Evolutionary conservation across 2,329 filamentous ascomycete genomes (phyloP).

Genomic region (Arthrocladium fulminans): DNA sequence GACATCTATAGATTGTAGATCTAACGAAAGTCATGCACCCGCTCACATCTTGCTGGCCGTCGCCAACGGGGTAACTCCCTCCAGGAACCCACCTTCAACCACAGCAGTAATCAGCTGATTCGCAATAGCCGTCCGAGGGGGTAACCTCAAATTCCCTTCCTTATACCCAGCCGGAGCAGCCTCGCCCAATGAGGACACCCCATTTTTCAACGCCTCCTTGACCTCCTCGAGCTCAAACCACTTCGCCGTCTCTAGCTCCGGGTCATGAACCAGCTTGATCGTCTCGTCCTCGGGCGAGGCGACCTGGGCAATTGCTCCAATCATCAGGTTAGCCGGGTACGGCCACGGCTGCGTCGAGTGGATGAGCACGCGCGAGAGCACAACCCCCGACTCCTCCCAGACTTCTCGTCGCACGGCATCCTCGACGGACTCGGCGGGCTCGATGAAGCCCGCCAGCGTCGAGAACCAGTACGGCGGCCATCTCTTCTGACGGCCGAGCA

Average conservation of each 20-base stretch:
- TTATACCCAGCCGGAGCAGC: conserved; percentile 57
- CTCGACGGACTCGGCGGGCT: conserved; percentile 76
- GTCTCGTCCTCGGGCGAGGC: conserved; percentile 69
- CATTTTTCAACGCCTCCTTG: conserved; percentile 59
- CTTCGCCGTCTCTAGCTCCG: conserved; percentile 78
- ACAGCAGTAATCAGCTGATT: conserved; percentile 79
- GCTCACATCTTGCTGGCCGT: conserved; percentile 18
- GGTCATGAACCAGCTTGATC: conserved; percentile 77
- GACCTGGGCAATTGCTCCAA: conserved; percentile 73
- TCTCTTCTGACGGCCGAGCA: conserved; percentile 76
- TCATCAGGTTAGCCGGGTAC: conserved; percentile 77
- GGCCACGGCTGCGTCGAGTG: conserved; percentile 84
- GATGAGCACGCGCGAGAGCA: conserved; percentile 66
- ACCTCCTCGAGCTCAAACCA: conserved; percentile 84
- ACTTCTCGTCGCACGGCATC: conserved; percentile 76
- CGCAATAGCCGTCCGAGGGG: conserved; percentile 82
- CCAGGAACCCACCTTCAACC: conserved; percentile 59
- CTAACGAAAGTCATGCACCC: too few species aligned
- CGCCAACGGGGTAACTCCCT: conserved; percentile 44
- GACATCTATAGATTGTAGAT: not conserved
- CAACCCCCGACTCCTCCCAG: conserved; percentile 76
- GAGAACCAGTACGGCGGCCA: conserved; percentile 83
- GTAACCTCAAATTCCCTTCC: conserved; percentile 69
- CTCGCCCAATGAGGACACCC: conserved; percentile 60
- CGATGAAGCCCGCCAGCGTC: conserved; percentile 78